A percentile compares a stretch with the other conserved stretches of the same genome.
Conservation (phyloP, 2,329 filamentous ascomycete genomes). For the Sporothrix sp. region DNA sequence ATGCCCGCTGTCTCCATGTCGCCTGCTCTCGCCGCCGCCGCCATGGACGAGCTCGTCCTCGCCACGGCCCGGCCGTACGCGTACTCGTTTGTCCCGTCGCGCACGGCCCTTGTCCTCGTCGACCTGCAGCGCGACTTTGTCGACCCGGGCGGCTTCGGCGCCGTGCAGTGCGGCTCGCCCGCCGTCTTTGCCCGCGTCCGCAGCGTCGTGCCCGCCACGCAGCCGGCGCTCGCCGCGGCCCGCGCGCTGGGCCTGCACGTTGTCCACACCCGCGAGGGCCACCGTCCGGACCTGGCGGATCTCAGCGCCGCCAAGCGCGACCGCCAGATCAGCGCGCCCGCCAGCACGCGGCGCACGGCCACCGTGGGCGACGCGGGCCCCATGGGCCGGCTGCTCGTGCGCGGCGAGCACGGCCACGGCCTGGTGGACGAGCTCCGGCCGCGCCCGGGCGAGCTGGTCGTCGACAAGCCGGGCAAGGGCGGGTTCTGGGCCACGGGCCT, state of each 20-base stretch:
- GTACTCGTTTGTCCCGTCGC: constrained; percentile 28
- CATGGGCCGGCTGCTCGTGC: constrained; percentile 42
- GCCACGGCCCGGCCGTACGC: constrained; percentile 20
- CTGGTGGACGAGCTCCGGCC: constrained; percentile 44
- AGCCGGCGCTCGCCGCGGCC: constrained; percentile 31
- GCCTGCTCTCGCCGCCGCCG: too few species aligned
- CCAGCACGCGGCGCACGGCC: constrained; percentile 25
- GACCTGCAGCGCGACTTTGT: constrained; percentile 47
- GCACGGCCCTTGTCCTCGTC: constrained; percentile 43
- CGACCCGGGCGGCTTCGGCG: constrained; percentile 38
- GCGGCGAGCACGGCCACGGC: constrained; percentile 46
- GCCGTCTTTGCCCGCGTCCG: constrained; percentile 27
- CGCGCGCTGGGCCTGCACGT: constrained; percentile 32
- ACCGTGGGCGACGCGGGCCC: constrained; percentile 43
- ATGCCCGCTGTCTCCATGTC: too few species aligned
- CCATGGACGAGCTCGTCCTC: constrained; percentile 2
- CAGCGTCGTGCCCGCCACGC: constrained; percentile 32
- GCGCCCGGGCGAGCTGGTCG: constrained; percentile 40
- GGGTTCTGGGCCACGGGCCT: constrained; percentile 49
- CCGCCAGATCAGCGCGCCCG: constrained; percentile 37
- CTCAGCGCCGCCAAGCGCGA: constrained; percentile 40
- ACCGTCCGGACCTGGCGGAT: constrained; percentile 42
- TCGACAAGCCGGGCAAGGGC: constrained; percentile 51
- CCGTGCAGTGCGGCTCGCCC: constrained; percentile 34
- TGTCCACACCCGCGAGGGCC: constrained; percentile 43